Percentiles rank a stretch among this genome's conserved stretches.
Evolutionary conservation across 2,329 filamentous ascomycete genomes (phyloP).

Genomic region (Penicillium sp.): DNA sequence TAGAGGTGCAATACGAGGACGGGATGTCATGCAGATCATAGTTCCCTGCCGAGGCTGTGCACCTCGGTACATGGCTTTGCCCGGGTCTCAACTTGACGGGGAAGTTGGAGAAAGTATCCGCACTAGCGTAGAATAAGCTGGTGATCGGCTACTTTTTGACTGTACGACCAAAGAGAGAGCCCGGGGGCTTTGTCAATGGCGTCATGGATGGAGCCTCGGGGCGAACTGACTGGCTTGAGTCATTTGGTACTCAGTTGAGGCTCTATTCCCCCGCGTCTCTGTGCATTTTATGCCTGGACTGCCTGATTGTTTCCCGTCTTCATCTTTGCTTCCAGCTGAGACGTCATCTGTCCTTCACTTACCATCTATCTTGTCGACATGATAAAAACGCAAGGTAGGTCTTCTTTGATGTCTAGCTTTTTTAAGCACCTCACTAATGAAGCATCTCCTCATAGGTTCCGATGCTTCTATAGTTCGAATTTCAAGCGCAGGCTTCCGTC

Average conservation of each 20-base stretch:
- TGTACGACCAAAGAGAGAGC: slow-evolving; percentile 9
- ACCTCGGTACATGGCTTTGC: slow-evolving; percentile 9
- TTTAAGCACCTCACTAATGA: background rate
- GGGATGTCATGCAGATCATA: slow-evolving; percentile 9
- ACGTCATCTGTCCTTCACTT: background rate
- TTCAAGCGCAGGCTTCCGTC: slow-evolving; percentile 35
- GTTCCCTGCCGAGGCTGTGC: slow-evolving; percentile 19
- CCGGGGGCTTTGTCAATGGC: slow-evolving; percentile 13
- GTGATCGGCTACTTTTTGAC: slow-evolving; percentile 15
- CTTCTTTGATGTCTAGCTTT: background rate
- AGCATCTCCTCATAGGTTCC: slow-evolving; percentile 6
- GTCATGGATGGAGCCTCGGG: slow-evolving; percentile 14
- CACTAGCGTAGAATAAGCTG: slow-evolving; percentile 7
- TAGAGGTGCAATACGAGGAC: slow-evolving; percentile 7
- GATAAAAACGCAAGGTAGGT: slow-evolving; percentile 17
- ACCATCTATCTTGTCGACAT: background rate
- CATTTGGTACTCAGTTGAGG: slow-evolving; percentile 22
- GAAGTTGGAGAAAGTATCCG: slow-evolving; percentile 5
- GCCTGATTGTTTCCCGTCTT: background rate
- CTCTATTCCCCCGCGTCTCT: slow-evolving; percentile 9
- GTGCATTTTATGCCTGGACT: slow-evolving; percentile 5
- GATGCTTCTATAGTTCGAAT: slow-evolving; percentile 22
- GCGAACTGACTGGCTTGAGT: slow-evolving; percentile 18
- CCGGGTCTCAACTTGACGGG: slow-evolving; percentile 6
- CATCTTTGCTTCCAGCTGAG: background rate